Conservation (phyloP, 768 basidiomycete species). For the Lyophyllum shimeji region DNA sequence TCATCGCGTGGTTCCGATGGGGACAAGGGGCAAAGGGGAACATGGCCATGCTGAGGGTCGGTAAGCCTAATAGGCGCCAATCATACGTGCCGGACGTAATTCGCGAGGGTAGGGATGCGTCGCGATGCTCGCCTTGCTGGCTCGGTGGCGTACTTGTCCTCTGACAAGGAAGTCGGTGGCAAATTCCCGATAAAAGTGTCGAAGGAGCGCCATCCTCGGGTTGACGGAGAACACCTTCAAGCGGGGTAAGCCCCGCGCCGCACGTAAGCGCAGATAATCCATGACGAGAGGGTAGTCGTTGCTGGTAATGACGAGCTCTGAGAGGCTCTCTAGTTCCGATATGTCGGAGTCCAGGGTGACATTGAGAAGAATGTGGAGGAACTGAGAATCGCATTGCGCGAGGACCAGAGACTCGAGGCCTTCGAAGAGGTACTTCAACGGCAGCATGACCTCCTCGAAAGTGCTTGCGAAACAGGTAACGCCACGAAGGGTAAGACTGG, state of each 20-base stretch:
- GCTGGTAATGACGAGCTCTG: conserved; percentile 16
- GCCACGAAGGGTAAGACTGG: conserved; percentile 15
- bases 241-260: conserved; percentile 10
- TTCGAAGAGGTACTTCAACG: conserved; percentile 11
- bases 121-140: not conserved
- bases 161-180: conserved; percentile 5
- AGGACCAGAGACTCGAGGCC: conserved; percentile 12
- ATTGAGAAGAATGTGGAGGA: conserved; percentile 13
- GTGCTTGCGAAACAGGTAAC: conserved; percentile 17
- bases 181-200: conserved; percentile 11
- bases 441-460: conserved; percentile 6
- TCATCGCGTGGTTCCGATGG: too few relatives aligned
- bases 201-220: conserved; percentile 14
- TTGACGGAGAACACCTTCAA: conserved; percentile 15
- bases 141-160: conserved; percentile 2
- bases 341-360: conserved; percentile 3
- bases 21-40: too few relatives aligned
- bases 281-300: conserved; percentile 13
- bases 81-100: not conserved
- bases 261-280: conserved; percentile 12
- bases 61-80: too few relatives aligned
- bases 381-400: conserved; percentile 13
- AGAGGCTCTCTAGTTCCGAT: conserved; percentile 4
- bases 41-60: not conserved
- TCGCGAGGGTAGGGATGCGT: not conserved